Conservation (phyloP, 2,329 filamentous ascomycete species). For the Triangularia setosa region DNA sequence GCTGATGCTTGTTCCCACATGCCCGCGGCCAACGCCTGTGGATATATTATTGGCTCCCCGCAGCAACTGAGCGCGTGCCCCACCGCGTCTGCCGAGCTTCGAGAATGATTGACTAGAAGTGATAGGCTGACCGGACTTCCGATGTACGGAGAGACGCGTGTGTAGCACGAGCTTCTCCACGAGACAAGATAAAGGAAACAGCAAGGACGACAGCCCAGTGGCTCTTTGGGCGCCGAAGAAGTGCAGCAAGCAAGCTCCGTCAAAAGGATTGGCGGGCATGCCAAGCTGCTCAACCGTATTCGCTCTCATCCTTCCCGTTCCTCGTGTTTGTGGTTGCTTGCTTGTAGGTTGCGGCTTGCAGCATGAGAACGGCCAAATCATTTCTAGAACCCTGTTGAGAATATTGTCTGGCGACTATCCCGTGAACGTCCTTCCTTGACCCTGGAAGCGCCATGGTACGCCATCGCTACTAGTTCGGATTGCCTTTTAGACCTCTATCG, state of each 20-base stretch:
- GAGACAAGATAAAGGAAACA: slow-evolving; percentile 8
- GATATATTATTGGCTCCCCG: background rate
- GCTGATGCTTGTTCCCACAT: background rate
- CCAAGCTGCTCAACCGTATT: slow-evolving; percentile 14
- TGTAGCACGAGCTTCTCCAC: slow-evolving; percentile 15
- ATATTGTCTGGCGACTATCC: background rate
- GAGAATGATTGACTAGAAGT: slow-evolving; percentile 12
- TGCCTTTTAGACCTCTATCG: background rate
- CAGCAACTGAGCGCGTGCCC: background rate
- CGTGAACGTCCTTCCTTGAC: background rate
- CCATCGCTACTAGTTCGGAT: background rate
- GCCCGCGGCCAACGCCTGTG: background rate
- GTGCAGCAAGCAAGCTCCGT: slow-evolving; percentile 9
- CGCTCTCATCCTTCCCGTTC: background rate
- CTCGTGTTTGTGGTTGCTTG: slow-evolving; percentile 19
- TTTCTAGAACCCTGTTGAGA: background rate
- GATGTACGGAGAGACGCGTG: slow-evolving; percentile 11
- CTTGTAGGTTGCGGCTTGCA: slow-evolving; percentile 15
- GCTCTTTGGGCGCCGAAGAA: background rate
- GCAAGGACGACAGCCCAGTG: slow-evolving; percentile 1
- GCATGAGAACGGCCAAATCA: slow-evolving; percentile 10
- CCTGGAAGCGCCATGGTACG: background rate
- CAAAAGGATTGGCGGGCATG: background rate
- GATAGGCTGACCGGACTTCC: slow-evolving; percentile 20
- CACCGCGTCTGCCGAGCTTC: slow-evolving; percentile 15